Percentiles rank a stretch among this genome's conserved stretches.
phyloP scores from a whole-genome alignment of 176 grass and related monocot genomes.

The Bothriochloa decipiens region DNA sequence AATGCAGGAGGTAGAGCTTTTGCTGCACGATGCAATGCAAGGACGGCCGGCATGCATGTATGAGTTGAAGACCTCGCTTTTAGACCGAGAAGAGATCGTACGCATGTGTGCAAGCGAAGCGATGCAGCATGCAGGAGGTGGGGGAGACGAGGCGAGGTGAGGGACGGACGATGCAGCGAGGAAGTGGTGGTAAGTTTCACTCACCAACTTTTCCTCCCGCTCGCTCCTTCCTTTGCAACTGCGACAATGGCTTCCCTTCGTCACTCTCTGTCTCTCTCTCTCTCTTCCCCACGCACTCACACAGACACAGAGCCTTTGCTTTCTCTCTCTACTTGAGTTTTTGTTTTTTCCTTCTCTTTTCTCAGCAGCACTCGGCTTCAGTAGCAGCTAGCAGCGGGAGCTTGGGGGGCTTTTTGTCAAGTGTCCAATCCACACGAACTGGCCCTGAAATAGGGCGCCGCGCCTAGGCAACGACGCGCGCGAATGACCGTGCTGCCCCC shows the following conservation, averaged over 20 bases:
- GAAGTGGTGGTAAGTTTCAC: constrained; percentile 24
- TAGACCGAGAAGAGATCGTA: constrained; percentile 51
- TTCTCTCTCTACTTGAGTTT: constrained; percentile 5
- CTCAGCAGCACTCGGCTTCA: not conserved
- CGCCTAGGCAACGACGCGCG: not conserved
- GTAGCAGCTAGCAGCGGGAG: not conserved
- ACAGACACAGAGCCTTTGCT: not conserved
- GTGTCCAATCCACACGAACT: constrained; percentile 57
- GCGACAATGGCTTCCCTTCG: not conserved
- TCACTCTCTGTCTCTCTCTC: not conserved
- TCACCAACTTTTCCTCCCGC: constrained; percentile 20
- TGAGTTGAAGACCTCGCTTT: constrained; percentile 10
- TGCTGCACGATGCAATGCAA: not conserved
- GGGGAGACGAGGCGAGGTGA: not conserved
- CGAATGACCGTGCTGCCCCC: constrained; percentile 32
- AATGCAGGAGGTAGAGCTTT: not conserved
- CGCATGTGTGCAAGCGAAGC: not conserved
- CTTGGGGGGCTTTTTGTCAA: constrained; percentile 31
- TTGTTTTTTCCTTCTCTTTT: not conserved
- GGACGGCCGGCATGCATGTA: constrained; percentile 6
- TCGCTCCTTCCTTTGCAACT: not conserved
- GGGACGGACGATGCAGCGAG: not conserved
- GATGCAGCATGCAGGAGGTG: not conserved
- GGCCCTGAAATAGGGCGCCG: constrained; percentile 50
- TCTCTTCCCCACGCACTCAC: not conserved